Base-by-base conservation (phyloP, 345 rosid genomes). In the Isatis tinctoria region DNA sequence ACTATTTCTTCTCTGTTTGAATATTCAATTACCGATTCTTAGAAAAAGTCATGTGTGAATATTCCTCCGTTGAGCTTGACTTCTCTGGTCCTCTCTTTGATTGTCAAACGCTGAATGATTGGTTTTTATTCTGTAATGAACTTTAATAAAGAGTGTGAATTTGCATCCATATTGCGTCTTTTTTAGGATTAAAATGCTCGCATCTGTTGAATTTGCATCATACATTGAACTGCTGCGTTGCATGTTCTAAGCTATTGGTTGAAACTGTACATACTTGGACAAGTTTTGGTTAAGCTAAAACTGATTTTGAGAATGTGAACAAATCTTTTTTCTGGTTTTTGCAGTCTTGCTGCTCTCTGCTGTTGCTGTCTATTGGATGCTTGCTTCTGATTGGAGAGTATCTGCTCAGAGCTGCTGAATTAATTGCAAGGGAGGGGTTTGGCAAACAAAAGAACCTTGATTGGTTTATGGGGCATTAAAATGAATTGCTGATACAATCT, bases 311-410 rank as follows among this genome's bases (percentile, higher is more conserved):
- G 14, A n/a, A 32, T 30, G 12, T 57, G 18, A 26, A 54, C 10
- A 16, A n/a, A n/a, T 51, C 52, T 10, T 9, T 61, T 48, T 39
- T 3, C 0, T 58, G n/a, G 18, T 6, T 58, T 33, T 10, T 81
- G 70, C 83, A 85, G 89, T 70, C 79, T 83, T 78, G 85, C 87
- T 71, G 89, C 76, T 53, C 65, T 71, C 17, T 74, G 77, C 39
- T 67, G 83, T 72, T 75, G 79, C 60, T 77, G 81, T 65, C 73
- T 77, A n/a, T 41, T 77, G 74, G 80, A 80, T 47, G 74, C 63
- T 17, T 80, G 83, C 73, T 82, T 85, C 81, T 85, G 83, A 85
- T 14, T 49, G 51, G 67, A 67, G 64, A 67, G 64, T 33, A 56
- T 30, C 41, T 32, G 10, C 5, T 8, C 43, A 9, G 48, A 43